Percentiles rank a stretch among this genome's conserved stretches.
Conservation (phyloP, 345 rosid species). For the Dipteronia dyeriana region DNA sequence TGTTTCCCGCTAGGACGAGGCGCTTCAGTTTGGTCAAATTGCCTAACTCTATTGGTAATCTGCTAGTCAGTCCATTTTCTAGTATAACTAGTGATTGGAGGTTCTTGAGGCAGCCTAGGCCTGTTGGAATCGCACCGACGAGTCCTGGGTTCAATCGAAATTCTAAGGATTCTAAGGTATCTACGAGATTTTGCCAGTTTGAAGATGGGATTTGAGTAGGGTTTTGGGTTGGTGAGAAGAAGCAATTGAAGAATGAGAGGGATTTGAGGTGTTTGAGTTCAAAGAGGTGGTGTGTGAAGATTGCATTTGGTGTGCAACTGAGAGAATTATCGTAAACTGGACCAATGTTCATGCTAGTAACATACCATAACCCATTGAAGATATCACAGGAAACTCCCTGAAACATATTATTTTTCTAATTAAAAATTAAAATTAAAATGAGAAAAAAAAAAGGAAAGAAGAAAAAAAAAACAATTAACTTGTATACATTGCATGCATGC, state of each 20-base stretch:
- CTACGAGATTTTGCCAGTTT: constrained; percentile 32
- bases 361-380: constrained; percentile 36
- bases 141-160: constrained; percentile 41
- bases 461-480: no score
- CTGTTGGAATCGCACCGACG: constrained; percentile 28
- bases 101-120: constrained; percentile 25
- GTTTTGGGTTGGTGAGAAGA: constrained; percentile 23
- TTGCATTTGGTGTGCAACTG: constrained; percentile 24
- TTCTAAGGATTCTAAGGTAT: constrained; percentile 30
- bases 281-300: constrained; percentile 30
- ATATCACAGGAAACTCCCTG: constrained; percentile 47
- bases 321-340: constrained; percentile 40
- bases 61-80: constrained; percentile 38
- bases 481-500: neutral
- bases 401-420: neutral
- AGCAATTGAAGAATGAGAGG: constrained; percentile 37
- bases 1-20: constrained; percentile 36
- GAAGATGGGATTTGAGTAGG: constrained; percentile 26
- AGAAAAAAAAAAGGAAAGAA: neutral
- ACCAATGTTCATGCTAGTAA: constrained; percentile 33
- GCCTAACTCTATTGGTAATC: constrained; percentile 28
- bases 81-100: constrained; percentile 36
- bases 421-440: neutral
- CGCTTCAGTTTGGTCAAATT: constrained; percentile 25
- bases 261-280: constrained; percentile 33